Percentiles rank a stretch among this genome's conserved stretches.
Evolutionary conservation across 768 basidiomycete species (phyloP).

Genomic region (Leucogyrophana mollusca): DNA sequence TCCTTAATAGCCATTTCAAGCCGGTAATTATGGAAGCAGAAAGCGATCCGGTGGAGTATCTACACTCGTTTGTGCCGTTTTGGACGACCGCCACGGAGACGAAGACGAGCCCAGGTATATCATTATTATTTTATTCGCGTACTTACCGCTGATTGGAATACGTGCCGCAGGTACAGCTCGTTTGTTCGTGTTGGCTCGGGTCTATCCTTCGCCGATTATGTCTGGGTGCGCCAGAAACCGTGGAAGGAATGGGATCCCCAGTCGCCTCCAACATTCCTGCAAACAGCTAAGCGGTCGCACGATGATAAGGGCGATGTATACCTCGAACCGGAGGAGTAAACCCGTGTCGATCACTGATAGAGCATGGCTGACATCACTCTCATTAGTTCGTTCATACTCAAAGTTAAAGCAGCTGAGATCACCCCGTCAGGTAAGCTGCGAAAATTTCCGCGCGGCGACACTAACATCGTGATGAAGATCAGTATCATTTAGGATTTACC

Average conservation of each 20-base stretch:
- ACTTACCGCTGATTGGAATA: slow-evolving; percentile 14
- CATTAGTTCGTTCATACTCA: slow-evolving; percentile 85
- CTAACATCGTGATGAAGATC: slow-evolving; percentile 44
- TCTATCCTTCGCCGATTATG: slow-evolving; percentile 80
- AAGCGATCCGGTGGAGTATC: slow-evolving; percentile 87
- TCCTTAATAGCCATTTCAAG: slow-evolving; percentile 34
- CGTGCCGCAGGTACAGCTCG: slow-evolving; percentile 62
- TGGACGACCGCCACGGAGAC: slow-evolving; percentile 63
- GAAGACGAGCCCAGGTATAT: slow-evolving; percentile 65
- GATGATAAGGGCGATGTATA: slow-evolving; percentile 92
- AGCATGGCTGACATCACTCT: slow-evolving; percentile 3
- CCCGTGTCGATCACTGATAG: not conserved
- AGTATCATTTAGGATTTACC: slow-evolving; percentile 82
- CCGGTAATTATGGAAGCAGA: slow-evolving; percentile 86
- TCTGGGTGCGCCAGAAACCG: slow-evolving; percentile 77
- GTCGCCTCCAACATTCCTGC: slow-evolving; percentile 67
- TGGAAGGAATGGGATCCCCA: slow-evolving; percentile 83
- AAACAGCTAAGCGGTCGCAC: slow-evolving; percentile 54
- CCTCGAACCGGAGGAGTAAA: slow-evolving; percentile 85
- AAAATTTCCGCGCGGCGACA: slow-evolving; percentile 2
- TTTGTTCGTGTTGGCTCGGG: slow-evolving; percentile 93
- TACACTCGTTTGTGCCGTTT: slow-evolving; percentile 84
- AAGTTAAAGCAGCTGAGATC: slow-evolving; percentile 93
- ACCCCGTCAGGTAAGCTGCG: slow-evolving; percentile 58
- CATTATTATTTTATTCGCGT: too few species aligned